Evolutionary conservation across 139 green algal genomes (phyloP), one percentile per base, ranked within the genome.

Genomic region (Picochlorum sp.): DNA sequence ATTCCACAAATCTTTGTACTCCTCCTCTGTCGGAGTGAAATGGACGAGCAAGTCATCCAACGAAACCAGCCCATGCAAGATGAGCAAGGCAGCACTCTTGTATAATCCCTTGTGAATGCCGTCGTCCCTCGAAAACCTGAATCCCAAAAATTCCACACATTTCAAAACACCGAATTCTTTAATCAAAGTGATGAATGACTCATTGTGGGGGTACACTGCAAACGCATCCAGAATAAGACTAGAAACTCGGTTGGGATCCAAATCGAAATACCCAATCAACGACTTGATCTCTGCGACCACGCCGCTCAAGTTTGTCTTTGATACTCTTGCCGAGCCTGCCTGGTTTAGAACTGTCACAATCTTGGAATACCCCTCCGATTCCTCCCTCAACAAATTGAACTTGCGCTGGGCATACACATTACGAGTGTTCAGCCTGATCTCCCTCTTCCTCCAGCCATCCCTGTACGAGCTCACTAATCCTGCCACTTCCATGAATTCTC

Each of bases 351-450:
- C 61, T 1, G 72, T 73, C 30, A 92, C 45, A 66, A 95, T 77
- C 76, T 97, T 97, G 64, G 83, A 76, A 57, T 90, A 97, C 21
- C 90, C 90, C 73, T 97, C 90, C 34, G 68, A 87, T 67, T 95
- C 86, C 78, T 97, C 90, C 3, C 85, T 76, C 56, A 96, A 66
- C 34, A 96, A 76, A 63, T 97, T 97, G 81, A 87, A 96, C 77
- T 90, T 94, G 49, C 71, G 73, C 70, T 94, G 86, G 21, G 64
- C 79, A 80, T 90, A 94, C 34, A 79, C 51, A 49, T 79, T 47
- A 10, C 69, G 57, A 23, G 86, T 94, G 71, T 92, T 83, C 18
- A 76, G 44, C n/a, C 71, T 64, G 20, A 80, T 67, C 56, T 87
- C 83, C 60, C 68, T 77, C 44, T 51, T 65, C 21, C 70, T 61